Conservation (phyloP, 2,329 filamentous ascomycete species). For the Ophiocordyceps robertsii region DNA sequence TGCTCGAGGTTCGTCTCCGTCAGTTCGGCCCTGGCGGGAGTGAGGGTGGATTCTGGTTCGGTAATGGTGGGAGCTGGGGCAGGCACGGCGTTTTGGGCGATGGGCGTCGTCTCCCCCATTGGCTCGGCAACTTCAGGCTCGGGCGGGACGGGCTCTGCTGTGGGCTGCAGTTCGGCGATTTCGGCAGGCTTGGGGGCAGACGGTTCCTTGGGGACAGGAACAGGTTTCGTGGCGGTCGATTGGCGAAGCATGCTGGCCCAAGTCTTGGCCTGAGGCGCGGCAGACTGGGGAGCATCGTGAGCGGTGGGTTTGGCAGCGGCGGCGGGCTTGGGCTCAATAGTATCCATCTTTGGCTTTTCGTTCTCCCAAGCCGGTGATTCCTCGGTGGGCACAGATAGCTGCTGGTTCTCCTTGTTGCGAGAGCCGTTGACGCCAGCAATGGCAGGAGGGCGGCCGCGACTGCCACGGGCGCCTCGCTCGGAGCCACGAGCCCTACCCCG, state of each 20-base stretch:
- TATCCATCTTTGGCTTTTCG: slow-evolving; percentile 21
- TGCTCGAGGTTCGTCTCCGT: slow-evolving; percentile 90
- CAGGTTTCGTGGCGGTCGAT: slow-evolving; percentile 42
- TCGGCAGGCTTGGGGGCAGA: slow-evolving; percentile 25
- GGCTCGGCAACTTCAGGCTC: slow-evolving; percentile 22
- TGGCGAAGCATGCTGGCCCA: slow-evolving; percentile 67
- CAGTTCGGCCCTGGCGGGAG: slow-evolving; percentile 66
- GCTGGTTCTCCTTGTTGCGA: slow-evolving; percentile 40
- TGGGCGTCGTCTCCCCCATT: slow-evolving; percentile 19
- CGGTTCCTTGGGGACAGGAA: slow-evolving; percentile 11
- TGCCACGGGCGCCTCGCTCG: slow-evolving; percentile 47
- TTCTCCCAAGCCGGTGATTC: slow-evolving; percentile 45
- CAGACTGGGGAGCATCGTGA: slow-evolving; percentile 22
- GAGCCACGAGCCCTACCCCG: slow-evolving; percentile 49
- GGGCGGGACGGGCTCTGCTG: slow-evolving; percentile 16
- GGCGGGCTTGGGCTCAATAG: slow-evolving; percentile 19
- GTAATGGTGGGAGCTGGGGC: slow-evolving; percentile 15
- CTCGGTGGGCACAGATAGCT: slow-evolving; percentile 52
- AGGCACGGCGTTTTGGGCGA: slow-evolving; percentile 17
- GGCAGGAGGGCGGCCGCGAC: slow-evolving; percentile 51
- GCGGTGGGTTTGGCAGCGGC: slow-evolving; percentile 16
- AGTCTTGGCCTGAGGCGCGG: slow-evolving; percentile 37
- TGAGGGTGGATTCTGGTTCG: slow-evolving; percentile 41
- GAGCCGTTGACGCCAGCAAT: slow-evolving; percentile 46
- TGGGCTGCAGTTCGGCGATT: slow-evolving; percentile 21